Percentiles rank a stretch among this genome's conserved stretches.
These are phyloP conservation scores for barrel medic (Medicago truncatula) DNA, from an alignment of 306 rosid species.

Conservation along the genomic window DNA sequence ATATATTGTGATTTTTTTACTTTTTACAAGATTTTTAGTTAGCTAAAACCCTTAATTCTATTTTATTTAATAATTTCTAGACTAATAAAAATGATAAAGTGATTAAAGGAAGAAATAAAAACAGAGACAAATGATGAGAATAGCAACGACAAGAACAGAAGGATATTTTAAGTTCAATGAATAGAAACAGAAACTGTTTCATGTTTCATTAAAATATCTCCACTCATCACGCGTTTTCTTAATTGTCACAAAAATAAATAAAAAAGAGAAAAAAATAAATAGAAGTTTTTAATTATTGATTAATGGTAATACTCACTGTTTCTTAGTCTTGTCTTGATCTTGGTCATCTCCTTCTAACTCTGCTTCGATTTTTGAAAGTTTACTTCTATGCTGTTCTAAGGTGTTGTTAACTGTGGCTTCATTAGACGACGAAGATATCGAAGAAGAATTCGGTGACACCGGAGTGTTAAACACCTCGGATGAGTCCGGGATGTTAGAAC, in stretches of 20 bases:
- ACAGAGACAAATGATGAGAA: conserved; percentile 26
- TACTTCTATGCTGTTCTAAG: conserved; percentile 34
- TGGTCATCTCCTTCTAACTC: conserved; percentile 41
- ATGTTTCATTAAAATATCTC: conserved; percentile 22
- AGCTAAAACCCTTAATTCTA: not conserved
- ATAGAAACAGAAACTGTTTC: conserved; percentile 12
- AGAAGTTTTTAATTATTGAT: not conserved
- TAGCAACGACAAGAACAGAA: not conserved
- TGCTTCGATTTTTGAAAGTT: not conserved
- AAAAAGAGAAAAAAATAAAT: not conserved
- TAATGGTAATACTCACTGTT: conserved; percentile 56
- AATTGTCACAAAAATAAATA: not conserved
- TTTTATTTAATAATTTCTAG: not conserved
- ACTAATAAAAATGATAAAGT: too few relatives aligned
- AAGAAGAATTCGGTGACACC: conserved; percentile 66
- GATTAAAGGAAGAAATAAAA: not conserved
- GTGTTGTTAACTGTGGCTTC: conserved; percentile 43
- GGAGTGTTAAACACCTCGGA: conserved; percentile 72
- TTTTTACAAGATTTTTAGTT: not conserved
- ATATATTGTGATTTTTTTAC: not conserved
- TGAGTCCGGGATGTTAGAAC: conserved; percentile 52
- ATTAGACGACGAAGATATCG: conserved; percentile 74
- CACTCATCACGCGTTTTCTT: conserved; percentile 9
- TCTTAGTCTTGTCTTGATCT: conserved; percentile 62
- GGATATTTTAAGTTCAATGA: not conserved